Percentiles rank a stretch among this genome's conserved stretches.
Evolutionary conservation across 257 asterid genomes (phyloP).

Genomic region (Penstemon barbatus): DNA sequence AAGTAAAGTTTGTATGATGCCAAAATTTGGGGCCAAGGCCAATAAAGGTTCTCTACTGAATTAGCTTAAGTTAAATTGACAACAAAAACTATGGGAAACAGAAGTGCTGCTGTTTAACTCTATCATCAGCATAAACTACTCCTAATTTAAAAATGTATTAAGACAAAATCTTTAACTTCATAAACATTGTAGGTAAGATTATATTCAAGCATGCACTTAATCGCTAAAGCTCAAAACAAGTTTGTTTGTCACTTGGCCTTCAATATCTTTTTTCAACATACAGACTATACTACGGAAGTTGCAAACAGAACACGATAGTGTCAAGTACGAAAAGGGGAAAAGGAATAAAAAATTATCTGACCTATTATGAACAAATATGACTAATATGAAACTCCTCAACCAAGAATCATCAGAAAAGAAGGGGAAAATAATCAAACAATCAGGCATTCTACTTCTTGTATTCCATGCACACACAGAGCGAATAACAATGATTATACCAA

Average conservation of each 20-base stretch:
- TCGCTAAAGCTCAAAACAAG: conserved; percentile 18
- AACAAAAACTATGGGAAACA: neutral
- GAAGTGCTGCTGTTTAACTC: neutral
- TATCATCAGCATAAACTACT: neutral
- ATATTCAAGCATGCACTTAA: conserved; percentile 13
- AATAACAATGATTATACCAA: no score
- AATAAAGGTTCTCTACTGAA: conserved; percentile 4
- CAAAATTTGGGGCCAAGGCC: neutral
- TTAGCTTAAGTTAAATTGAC: neutral
- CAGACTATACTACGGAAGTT: neutral
- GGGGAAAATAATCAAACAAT: neutral
- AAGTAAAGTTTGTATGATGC: neutral
- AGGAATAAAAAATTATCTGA: neutral
- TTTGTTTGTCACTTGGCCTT: neutral
- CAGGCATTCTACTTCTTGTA: neutral
- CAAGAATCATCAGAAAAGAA: neutral
- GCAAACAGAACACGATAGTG: neutral
- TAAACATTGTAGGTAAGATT: conserved; percentile 1
- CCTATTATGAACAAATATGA: neutral
- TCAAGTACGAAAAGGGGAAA: neutral
- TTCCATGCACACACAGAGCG: neutral
- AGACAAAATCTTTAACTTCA: neutral
- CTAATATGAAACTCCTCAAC: neutral
- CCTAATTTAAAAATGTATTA: neutral
- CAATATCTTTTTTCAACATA: neutral